Evolutionary conservation across 1,284 basidiomycete genomes (phyloP).

Genomic region (Mycosarcoma maydis): DNA sequence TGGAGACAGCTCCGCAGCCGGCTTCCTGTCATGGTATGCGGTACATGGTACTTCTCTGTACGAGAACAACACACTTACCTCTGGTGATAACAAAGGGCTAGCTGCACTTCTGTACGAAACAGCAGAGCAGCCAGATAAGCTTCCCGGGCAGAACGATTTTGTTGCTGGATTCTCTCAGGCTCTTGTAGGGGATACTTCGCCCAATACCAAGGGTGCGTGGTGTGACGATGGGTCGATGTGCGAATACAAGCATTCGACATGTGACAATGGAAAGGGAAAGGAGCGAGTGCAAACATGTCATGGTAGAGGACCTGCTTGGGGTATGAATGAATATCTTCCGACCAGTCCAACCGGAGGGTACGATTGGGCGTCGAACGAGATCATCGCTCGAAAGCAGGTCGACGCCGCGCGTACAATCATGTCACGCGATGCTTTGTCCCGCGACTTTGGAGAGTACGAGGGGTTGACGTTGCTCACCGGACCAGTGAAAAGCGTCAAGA

Average conservation of each 20-base stretch:
- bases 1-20: slow-evolving; percentile 19
- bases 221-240: slow-evolving; percentile 57
- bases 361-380: slow-evolving; percentile 56
- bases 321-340: slow-evolving; percentile 27
- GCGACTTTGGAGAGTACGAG: slow-evolving; percentile 17
- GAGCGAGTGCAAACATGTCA: slow-evolving; percentile 56
- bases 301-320: slow-evolving; percentile 54
- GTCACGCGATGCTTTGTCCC: slow-evolving; percentile 7
- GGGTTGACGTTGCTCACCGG: slow-evolving; percentile 24
- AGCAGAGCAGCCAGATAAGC: slow-evolving; percentile 39
- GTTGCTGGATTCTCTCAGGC: slow-evolving; percentile 59
- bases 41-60: slow-evolving; percentile 74
- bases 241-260: slow-evolving; percentile 55
- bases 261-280: slow-evolving; percentile 42
- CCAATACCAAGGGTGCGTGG: slow-evolving; percentile 56
- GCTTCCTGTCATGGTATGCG: slow-evolving; percentile 73
- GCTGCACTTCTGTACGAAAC: slow-evolving; percentile 56
- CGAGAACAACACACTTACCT: slow-evolving; percentile 61
- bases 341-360: slow-evolving; percentile 53
- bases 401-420: slow-evolving; percentile 50
- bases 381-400: slow-evolving; percentile 55
- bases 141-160: slow-evolving; percentile 50
- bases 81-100: slow-evolving; percentile 59
- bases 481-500: slow-evolving; percentile 52
- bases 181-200: slow-evolving; percentile 57